These are phyloP conservation scores for Hymenoscyphus repandus DNA, from an alignment of 2,329 filamentous ascomycete species.

Conservation along the genomic window DNA sequence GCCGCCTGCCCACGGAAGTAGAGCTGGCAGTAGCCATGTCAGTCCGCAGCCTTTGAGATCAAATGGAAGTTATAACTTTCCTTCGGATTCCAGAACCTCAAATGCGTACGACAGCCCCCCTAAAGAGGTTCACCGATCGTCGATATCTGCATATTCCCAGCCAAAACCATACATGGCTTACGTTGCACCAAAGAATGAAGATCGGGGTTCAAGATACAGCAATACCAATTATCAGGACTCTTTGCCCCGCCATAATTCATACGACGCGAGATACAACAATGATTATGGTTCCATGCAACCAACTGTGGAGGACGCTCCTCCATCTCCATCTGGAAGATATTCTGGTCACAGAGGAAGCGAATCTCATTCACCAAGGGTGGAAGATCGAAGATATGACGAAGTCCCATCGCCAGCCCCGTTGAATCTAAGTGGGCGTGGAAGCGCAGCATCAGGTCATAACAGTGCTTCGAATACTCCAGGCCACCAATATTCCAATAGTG, in stretches of 20 bases:
- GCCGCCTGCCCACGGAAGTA: slow-evolving; percentile 29
- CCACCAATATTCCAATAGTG: slow-evolving; percentile 24
- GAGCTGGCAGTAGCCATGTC: slow-evolving; percentile 18
- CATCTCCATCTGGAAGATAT: slow-evolving; percentile 22
- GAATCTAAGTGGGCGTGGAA: slow-evolving; percentile 26
- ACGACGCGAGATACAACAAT: slow-evolving; percentile 32
- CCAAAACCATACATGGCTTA: slow-evolving; percentile 27
- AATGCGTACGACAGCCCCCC: slow-evolving; percentile 18
- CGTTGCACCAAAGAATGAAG: slow-evolving; percentile 22
- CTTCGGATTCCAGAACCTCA: slow-evolving; percentile 11
- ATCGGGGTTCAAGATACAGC: slow-evolving; percentile 20
- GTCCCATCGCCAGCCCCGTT: slow-evolving; percentile 29
- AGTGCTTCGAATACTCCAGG: slow-evolving; percentile 14
- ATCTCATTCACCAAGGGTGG: slow-evolving; percentile 18
- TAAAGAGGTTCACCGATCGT: slow-evolving; percentile 22
- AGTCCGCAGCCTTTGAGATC: slow-evolving; percentile 20
- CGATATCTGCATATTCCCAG: slow-evolving; percentile 23
- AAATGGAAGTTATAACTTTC: slow-evolving; percentile 23
- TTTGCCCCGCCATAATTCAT: slow-evolving; percentile 30
- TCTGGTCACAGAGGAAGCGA: slow-evolving; percentile 16
- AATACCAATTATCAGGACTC: slow-evolving; percentile 26
- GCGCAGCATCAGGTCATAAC: slow-evolving; percentile 22
- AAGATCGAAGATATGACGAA: slow-evolving; percentile 26
- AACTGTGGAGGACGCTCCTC: slow-evolving; percentile 39
- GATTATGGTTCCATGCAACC: slow-evolving; percentile 41